Percentiles rank a stretch among this genome's conserved stretches.
phyloP scores from a whole-genome alignment of 2,329 filamentous ascomycete genomes.

The Zymoseptoria brevis region DNA sequence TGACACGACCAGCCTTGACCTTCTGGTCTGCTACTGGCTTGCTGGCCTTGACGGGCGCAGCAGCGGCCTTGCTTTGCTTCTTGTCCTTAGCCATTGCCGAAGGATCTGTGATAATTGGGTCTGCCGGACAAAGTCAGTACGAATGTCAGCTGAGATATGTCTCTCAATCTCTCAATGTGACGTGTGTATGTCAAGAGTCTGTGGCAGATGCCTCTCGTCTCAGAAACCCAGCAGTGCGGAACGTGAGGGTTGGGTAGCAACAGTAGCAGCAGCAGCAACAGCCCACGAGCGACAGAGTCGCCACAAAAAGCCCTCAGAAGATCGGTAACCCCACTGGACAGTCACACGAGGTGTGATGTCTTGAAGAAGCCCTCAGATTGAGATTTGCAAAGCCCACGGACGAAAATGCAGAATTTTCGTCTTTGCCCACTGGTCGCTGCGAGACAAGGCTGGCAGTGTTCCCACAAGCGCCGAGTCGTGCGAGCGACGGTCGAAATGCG shows the following conservation, averaged over 20 bases:
- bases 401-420: slow-evolving; percentile 35
- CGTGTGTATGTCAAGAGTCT: slow-evolving; percentile 9
- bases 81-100: slow-evolving; percentile 41
- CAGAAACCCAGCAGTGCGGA: slow-evolving; percentile 29
- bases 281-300: slow-evolving; percentile 28
- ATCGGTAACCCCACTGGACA: slow-evolving; percentile 24
- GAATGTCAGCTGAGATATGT: slow-evolving; percentile 10
- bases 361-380: slow-evolving; percentile 28
- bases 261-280: slow-evolving; percentile 24
- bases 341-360: slow-evolving; percentile 16
- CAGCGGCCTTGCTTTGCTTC: slow-evolving; percentile 27
- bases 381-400: slow-evolving; percentile 29
- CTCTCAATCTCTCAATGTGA: slow-evolving; percentile 4
- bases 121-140: slow-evolving; percentile 22
- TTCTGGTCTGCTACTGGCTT: slow-evolving; percentile 45
- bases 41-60: slow-evolving; percentile 23
- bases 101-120: slow-evolving; percentile 27
- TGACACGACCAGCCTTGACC: slow-evolving; percentile 56
- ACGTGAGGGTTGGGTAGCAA: slow-evolving; percentile 32
- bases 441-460: slow-evolving; percentile 41
- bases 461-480: slow-evolving; percentile 44
- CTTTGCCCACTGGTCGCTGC: slow-evolving; percentile 36
- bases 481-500: slow-evolving; percentile 17
- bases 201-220: slow-evolving; percentile 23
- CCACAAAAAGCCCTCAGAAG: slow-evolving; percentile 28